Evolutionary conservation across 306 rosid species (phyloP), one percentile per base, ranked within the genome.

Genomic region (Senna tora): DNA sequence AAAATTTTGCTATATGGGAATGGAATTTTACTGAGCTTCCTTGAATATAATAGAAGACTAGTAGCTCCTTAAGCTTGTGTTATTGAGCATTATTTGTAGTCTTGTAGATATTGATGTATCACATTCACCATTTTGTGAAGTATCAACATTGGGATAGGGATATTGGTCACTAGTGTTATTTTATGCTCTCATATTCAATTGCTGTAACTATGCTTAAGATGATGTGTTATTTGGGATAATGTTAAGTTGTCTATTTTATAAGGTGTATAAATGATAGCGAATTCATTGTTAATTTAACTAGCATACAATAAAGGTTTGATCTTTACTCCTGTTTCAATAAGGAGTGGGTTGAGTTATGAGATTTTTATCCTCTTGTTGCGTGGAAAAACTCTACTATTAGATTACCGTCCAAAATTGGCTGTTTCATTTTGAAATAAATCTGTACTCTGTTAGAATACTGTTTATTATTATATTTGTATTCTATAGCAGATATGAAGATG

Each of bases 51-150:
- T 20, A 20, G 51, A 38, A 68, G 50, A 4, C 52, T 36, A 36
- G 3, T 22, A 25, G 58, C 46, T 61, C 12, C 47, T 33, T 16
- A 10, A 58, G 53, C 57, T 32, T 58, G n/a, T 50, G 14, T 12
- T 52, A 57, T 60, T 34, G 22, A 28, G 16, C 60, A 20, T 57
- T 69, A 36, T 45, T 50, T 65, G 69, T 78, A 68, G 75, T 41
- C 51, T 50, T 65, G 69, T 78, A 68, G 75, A 47, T 69, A 34
- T 57, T 74, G 45, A 19, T 14, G 54, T 14, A 36, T 65, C 61
- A 49, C 25, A 57, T 67, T 50, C 28, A 28, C 58, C 42, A 34
- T 61, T 25, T 41, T 69, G 64, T 71, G 65, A 65, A 74, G 25
- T 36, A 47, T 57, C 63, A 70, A 41, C 58, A 22, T 11, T 15